Conservation (phyloP, 805 yeast genomes). For the Kurtzmaniella fragi region DNA sequence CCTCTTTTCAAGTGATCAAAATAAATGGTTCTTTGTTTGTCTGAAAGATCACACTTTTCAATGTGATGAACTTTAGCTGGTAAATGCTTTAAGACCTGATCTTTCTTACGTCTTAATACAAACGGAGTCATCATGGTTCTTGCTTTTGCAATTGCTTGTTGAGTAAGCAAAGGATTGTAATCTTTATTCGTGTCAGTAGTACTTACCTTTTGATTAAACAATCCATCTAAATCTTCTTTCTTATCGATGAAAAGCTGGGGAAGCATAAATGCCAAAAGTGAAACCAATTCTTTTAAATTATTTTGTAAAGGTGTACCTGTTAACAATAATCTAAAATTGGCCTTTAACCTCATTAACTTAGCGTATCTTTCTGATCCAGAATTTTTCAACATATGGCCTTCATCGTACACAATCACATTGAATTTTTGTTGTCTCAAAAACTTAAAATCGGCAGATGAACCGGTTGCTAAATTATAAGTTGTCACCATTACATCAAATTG, state of each 20-base stretch:
- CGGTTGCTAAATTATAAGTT: slow-evolving; percentile 88
- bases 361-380: slow-evolving; percentile 81
- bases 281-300: slow-evolving; percentile 83
- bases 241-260: slow-evolving; percentile 79
- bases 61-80: slow-evolving; percentile 70
- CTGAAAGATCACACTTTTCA: slow-evolving; percentile 59
- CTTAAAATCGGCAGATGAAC: slow-evolving; percentile 73
- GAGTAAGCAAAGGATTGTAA: slow-evolving; percentile 78
- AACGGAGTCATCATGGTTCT: slow-evolving; percentile 98
- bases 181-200: slow-evolving; percentile 46
- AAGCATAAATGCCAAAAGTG: slow-evolving; percentile 83
- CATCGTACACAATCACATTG: slow-evolving; percentile 90
- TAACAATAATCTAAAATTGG: slow-evolving; percentile 76
- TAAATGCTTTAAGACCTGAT: slow-evolving; percentile 83
- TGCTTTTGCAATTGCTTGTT: slow-evolving; percentile 89
- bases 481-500: slow-evolving; percentile 88
- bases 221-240: slow-evolving; percentile 72
- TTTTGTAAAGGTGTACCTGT: slow-evolving; percentile 98
- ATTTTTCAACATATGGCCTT: slow-evolving; percentile 95
- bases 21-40: slow-evolving; percentile 56
- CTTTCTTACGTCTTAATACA: slow-evolving; percentile 85
- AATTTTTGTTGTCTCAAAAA: slow-evolving; percentile 72
- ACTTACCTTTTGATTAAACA: slow-evolving; percentile 83
- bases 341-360: slow-evolving; percentile 79
- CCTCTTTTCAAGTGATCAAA: slow-evolving; percentile 49